Base-by-base conservation (phyloP, 768 basidiomycete species). In the Boletus reticuloceps region DNA sequence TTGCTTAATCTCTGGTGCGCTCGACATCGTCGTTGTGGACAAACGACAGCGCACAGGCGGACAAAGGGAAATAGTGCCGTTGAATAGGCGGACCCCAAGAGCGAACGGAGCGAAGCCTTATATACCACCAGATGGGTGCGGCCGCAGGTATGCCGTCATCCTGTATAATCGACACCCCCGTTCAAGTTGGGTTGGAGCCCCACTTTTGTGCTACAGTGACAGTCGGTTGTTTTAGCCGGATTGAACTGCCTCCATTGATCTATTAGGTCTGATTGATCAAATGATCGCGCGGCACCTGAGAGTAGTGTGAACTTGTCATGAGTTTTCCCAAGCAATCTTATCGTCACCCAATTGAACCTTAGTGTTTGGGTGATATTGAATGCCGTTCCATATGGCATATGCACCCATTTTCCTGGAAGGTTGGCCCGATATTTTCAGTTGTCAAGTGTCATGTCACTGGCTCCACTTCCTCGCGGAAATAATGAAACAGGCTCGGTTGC, bases 1-100 rank as follows among this genome's bases (percentile, higher is more conserved):
- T 32, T 61, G 64, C 22, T 68, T 63, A 4, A 52, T 63, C 20
- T 69, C 69, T 50, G 34, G 6, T 46, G 37, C 48, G 56, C 22
- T 44, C 32, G 67, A 60, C 55, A 66, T 69, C 1, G 58, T 55
- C 31, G 42, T 16, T 25, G 5, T 13, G 53, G 17, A 19, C 43
- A n/a, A 22, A 39, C 20, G 49, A 20, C 27, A 41, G 40, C 50
- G 37, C 38, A 22, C 29, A 6, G 17, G 27, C 5, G 39, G 50
- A 43, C 36, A 37, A 31, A 53, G 46, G 47, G 5, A 42, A 43
- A 17, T 19, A 55, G 22, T 6, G 17, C 6, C 22, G 51, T 32
- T 16, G 9, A 55, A 41, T 40, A 38, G 27, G 34, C 36, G 47
- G 22, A n/a, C 29, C 34, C 27, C 48, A 34, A 9, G 22, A 34